A percentile compares a stretch with the other conserved stretches of the same genome.
phyloP scores from a whole-genome alignment of 768 basidiomycete species.

The Serendipita indica region DNA sequence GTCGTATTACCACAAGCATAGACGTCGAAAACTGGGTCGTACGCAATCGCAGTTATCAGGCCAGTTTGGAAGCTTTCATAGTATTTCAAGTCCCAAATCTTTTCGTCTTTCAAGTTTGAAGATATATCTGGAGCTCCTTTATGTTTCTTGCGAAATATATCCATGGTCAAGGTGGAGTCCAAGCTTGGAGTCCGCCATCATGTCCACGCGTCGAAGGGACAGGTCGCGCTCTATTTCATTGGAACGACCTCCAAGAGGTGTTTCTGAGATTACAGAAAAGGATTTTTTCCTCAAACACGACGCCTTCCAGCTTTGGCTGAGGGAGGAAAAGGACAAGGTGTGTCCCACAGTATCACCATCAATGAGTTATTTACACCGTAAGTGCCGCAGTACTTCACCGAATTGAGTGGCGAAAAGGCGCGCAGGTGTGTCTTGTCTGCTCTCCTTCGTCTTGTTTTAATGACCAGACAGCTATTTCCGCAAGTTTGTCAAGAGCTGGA shows the following conservation, averaged over 20 bases:
- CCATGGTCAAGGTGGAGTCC: neutral
- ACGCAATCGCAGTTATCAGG: neutral
- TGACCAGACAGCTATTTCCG: slow-evolving; percentile 56
- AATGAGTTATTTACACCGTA: neutral
- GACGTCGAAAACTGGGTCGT: neutral
- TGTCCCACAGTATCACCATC: slow-evolving; percentile 18
- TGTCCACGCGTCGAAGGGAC: neutral
- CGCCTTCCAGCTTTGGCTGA: slow-evolving; percentile 80
- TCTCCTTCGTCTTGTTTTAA: slow-evolving; percentile 10
- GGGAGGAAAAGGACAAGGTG: slow-evolving; percentile 51
- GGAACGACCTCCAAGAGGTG: slow-evolving; percentile 34
- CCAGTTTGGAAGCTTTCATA: neutral
- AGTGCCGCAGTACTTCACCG: slow-evolving; percentile 62
- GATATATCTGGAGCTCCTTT: slow-evolving; percentile 6
- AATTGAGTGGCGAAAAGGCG: slow-evolving; percentile 67
- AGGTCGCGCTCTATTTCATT: neutral
- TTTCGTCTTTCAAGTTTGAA: neutral
- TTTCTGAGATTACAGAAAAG: slow-evolving; percentile 53
- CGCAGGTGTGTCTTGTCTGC: slow-evolving; percentile 39
- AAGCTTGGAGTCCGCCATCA: neutral
- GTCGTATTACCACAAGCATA: neutral
- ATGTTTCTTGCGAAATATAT: slow-evolving; percentile 3
- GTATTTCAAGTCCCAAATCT: neutral
- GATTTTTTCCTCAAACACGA: slow-evolving; percentile 83
- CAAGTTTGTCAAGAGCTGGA: slow-evolving; percentile 90